Percentiles rank a stretch among this genome's conserved stretches.
phyloP scores from a whole-genome alignment of 106 monocot genomes.

The Xerophyta viscosa region DNA sequence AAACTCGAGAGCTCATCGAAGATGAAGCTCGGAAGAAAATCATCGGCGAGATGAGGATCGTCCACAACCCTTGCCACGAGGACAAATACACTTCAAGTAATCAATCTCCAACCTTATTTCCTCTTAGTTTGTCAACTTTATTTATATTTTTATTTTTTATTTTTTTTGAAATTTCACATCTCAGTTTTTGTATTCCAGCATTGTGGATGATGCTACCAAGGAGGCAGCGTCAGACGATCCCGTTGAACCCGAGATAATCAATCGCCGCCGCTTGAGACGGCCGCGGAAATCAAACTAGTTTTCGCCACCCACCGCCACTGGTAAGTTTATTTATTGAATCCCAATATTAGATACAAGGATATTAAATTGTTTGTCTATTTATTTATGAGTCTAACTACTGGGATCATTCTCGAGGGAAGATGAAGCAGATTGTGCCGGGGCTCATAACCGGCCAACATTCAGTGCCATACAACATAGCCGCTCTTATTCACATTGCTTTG shows the following conservation, averaged over 20 bases:
- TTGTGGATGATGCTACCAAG: slow-evolving; percentile 59
- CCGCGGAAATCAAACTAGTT: slow-evolving; percentile 67
- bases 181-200: slow-evolving; percentile 23
- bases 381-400: slow-evolving; percentile 22
- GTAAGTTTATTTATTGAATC: too few species aligned
- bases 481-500: too few species aligned
- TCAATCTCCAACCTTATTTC: neutral
- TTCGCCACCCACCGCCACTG: slow-evolving; percentile 98
- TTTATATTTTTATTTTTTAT: neutral
- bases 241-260: slow-evolving; percentile 89
- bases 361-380: too few species aligned
- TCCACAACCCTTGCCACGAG: slow-evolving; percentile 66
- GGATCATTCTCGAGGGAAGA: slow-evolving; percentile 97
- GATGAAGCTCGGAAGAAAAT: too few species aligned
- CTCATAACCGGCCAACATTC: slow-evolving; percentile 73
- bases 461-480: too few species aligned
- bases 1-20: too few species aligned
- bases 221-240: slow-evolving; percentile 90
- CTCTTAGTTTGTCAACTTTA: too few species aligned
- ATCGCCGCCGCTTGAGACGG: slow-evolving; percentile 41
- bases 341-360: too few species aligned
- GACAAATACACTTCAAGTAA: slow-evolving; percentile 92
- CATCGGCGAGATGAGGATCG: slow-evolving; percentile 86
- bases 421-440: slow-evolving; percentile 60
- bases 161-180: neutral